Evolutionary conservation across 2,329 filamentous ascomycete species (phyloP), one percentile per base, ranked within the genome.

Genomic region (Fusarium burgessii): DNA sequence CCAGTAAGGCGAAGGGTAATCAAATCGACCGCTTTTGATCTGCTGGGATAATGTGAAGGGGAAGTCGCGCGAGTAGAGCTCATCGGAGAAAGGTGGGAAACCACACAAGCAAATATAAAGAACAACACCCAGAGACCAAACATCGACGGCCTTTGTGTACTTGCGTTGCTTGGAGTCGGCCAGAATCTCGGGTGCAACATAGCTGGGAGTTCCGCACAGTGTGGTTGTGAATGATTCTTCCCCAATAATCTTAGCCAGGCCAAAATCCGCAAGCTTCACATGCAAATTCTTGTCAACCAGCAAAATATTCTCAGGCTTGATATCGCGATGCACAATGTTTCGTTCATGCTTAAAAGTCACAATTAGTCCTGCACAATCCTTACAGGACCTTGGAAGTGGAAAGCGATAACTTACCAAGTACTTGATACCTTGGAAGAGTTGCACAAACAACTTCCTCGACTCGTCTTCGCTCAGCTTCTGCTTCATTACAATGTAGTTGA

Each of bases 161-260:
- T 93, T 93, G 72, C 96, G 91, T 67, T 94, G 89, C 76, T 90
- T 91, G 20, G 89, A 90, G 69, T 95, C 92, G 77, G 94, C 92
- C 7, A 99, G 85, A 62, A 99, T 97, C 80, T 99, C 96, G 2
- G 96, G 96, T 2, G 97, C 96, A 66, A 98, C 95, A 79, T 99
- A 97, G 80, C 93, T 96, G 9, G 95, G 96, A n/a, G 96, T 99
- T 70, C 96, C 96, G 79, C 96, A 96, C 70, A 99, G 84, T 1
- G 96, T 98, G 0, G 95, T 98, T 2, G 96, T 98, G 79, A 99
- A 99, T 0, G 95, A 98, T 78, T 98, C 94, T 80, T 99, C 96
- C 69, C 97, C 97, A 72, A 99, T 97, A 72, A 99, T 98, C 83
- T 99, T 99, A 43, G 96, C 95, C 40, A 99, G 87, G 47, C 96